phyloP scores from a whole-genome alignment of 2,329 filamentous ascomycete species.

The Cladosporium austrohemisphaericum region DNA sequence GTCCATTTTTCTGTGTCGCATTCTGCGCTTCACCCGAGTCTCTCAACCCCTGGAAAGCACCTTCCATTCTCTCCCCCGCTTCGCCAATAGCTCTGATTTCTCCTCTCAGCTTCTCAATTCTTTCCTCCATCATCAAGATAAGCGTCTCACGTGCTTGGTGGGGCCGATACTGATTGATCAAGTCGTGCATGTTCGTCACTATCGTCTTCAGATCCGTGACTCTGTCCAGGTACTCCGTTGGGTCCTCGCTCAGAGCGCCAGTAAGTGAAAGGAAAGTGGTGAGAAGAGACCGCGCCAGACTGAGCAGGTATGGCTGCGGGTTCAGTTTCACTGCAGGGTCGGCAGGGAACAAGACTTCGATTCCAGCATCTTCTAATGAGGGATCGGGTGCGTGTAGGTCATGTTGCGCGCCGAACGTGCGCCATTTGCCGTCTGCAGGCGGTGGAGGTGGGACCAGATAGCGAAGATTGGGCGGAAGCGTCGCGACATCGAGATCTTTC shows the following conservation, averaged over 20 bases:
- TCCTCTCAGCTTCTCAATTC: constrained; percentile 65
- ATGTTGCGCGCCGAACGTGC: constrained; percentile 68
- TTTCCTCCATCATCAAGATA: constrained; percentile 82
- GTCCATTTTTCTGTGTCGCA: background rate
- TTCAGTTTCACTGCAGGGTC: constrained; percentile 39
- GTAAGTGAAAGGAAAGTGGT: constrained; percentile 85
- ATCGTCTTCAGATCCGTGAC: constrained; percentile 74
- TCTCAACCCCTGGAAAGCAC: constrained; percentile 4
- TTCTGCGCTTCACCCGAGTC: background rate
- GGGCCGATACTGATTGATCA: constrained; percentile 90
- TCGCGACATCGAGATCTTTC: constrained; percentile 30
- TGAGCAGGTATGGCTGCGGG: constrained; percentile 53
- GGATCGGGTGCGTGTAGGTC: constrained; percentile 59
- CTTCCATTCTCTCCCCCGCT: constrained; percentile 63
- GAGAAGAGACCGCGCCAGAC: constrained; percentile 80
- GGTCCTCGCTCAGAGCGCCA: constrained; percentile 65
- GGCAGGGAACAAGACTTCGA: constrained; percentile 65
- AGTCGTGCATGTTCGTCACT: constrained; percentile 86
- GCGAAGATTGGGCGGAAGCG: constrained; percentile 66
- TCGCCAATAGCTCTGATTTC: constrained; percentile 69
- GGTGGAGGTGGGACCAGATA: constrained; percentile 75
- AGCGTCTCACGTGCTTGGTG: constrained; percentile 88
- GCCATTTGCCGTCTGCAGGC: constrained; percentile 67
- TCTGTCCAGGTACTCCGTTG: constrained; percentile 61
- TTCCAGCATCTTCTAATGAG: constrained; percentile 65